These are phyloP conservation scores for Globisporangium abappressorium DNA, from an alignment of 352 stramenopile species.

Conservation along the genomic window DNA sequence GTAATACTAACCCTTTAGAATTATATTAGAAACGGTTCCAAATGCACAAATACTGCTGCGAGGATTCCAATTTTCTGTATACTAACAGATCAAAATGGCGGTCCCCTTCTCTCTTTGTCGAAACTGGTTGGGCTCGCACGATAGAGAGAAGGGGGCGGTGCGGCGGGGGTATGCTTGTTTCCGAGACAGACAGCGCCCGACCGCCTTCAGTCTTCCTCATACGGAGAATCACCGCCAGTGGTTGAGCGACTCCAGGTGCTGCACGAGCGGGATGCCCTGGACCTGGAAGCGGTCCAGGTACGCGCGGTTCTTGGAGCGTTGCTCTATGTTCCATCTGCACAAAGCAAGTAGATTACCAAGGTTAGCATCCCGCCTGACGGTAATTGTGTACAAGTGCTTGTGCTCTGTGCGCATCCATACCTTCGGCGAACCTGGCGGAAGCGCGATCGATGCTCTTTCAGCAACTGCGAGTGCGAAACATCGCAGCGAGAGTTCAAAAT, in stretches of 20 bases:
- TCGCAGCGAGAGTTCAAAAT: conserved; percentile 73
- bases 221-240: conserved; percentile 30
- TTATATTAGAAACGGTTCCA: no score
- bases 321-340: conserved; percentile 49
- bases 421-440: conserved; percentile 55
- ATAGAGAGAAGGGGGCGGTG: no score
- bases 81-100: no score
- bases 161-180: no score
- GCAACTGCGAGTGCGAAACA: conserved; percentile 47
- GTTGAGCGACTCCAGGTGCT: conserved; percentile 49
- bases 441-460: conserved; percentile 63
- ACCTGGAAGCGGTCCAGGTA: conserved; percentile 57
- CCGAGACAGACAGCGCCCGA: no score
- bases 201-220: no score
- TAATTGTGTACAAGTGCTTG: no score
- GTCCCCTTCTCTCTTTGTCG: no score
- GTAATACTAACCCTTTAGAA: no score
- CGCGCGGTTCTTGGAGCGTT: conserved; percentile 48
- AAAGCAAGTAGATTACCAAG: background rate
- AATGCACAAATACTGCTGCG: no score
- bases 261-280: conserved; percentile 59
- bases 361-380: background rate
- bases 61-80: no score
- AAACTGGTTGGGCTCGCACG: no score
- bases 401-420: conserved; percentile 16